Percentiles rank a stretch among this genome's conserved stretches.
Evolutionary conservation across 169 alveolate species (phyloP).

Genomic region (Pseudocohnilembus persalinus): DNA sequence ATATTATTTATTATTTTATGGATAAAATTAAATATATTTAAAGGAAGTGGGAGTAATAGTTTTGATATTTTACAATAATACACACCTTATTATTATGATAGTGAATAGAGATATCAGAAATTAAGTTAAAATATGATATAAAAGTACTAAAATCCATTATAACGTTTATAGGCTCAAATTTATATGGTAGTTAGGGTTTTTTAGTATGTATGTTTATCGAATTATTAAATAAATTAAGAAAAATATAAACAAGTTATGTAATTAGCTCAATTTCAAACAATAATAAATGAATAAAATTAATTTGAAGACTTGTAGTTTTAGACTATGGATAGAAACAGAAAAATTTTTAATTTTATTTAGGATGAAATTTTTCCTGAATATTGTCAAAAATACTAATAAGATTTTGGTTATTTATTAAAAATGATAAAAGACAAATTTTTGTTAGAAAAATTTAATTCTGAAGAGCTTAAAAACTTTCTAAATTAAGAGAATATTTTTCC

Average conservation of each 20-base stretch:
- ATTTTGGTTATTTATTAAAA: too few relatives aligned
- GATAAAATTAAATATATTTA: too few relatives aligned
- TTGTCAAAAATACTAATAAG: not conserved
- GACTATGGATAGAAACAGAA: not conserved
- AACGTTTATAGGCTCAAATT: not conserved
- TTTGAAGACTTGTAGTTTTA: not conserved
- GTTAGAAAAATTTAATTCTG: not conserved
- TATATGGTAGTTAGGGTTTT: not conserved
- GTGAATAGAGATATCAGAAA: not conserved
- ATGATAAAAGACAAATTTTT: not conserved
- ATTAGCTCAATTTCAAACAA: too few relatives aligned
- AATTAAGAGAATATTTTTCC: not conserved
- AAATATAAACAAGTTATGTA: too few relatives aligned
- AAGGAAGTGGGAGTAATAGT: not conserved
- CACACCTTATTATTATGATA: not conserved
- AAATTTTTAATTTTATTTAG: too few relatives aligned
- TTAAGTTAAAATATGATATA: too few relatives aligned
- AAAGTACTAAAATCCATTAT: not conserved
- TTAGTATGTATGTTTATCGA: not conserved
- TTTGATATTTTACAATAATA: too few relatives aligned
- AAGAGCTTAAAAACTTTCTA: not conserved
- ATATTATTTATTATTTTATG: too few relatives aligned
- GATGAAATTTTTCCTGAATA: not conserved
- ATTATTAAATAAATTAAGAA: too few relatives aligned
- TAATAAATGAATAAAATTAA: not conserved